Evolutionary conservation across 345 rosid genomes (phyloP), one percentile per base, ranked within the genome.

Genomic region (Jatropha curcas): DNA sequence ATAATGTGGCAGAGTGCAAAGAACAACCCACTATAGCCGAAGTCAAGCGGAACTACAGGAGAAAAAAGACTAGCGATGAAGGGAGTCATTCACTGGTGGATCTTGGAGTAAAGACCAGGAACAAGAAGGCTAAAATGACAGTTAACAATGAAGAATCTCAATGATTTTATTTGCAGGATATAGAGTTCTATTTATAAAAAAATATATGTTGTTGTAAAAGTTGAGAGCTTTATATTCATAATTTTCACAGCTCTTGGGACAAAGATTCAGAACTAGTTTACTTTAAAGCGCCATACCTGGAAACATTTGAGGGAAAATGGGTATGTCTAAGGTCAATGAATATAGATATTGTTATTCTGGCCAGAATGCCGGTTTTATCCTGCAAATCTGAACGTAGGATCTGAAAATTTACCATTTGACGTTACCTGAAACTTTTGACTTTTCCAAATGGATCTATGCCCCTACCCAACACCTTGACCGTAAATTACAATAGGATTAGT

Each of bases 81-180:
- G 64, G 67, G 28, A 52, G 41, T 34, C 65, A 53, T 46, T 17
- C 67, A 4, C 63, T 43, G 51, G 33, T 3, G 50, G 50, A 69
- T 72, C 46, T 57, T 60, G 76, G 67, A 43, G 73, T 65, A 7
- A 57, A 43, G 61, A 70, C 58, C 22, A 60, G 79, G 52, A 53
- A 66, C 72, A 77, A 76, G 66, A 74, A 72, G 41, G 33, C 46
- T 56, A 68, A 65, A 48, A 31, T 28, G 34, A 71, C 60, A 4
- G 75, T 64, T n/a, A 68, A n/a, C 24, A 45, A 41, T 55, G 24
- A 41, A 56, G 34, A 65, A 4, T 39, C 17, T 24, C 25, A 45
- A 66, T 24, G 52, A 6, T 17, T 62, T 64, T 24, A 7, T 16
- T 41, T 10, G 33, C 31, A 24, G 4, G 10, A 43, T 7, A 17